A percentile compares a stretch with the other conserved stretches of the same genome.
phyloP scores from a whole-genome alignment of 2,329 filamentous ascomycete genomes.

The Periconia sp. region DNA sequence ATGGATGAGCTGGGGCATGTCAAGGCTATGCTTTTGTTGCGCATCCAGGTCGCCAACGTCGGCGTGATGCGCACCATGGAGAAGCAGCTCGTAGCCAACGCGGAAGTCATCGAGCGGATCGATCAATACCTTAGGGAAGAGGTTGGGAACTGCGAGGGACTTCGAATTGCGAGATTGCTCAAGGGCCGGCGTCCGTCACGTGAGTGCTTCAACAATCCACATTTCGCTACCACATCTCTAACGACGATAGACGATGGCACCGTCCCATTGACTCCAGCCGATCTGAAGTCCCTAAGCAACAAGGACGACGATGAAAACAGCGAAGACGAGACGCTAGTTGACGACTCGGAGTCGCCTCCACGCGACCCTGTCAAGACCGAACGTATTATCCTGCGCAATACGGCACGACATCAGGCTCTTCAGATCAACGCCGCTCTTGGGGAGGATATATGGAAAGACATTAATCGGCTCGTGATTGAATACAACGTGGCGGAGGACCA shows the following conservation, averaged over 20 bases:
- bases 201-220: slow-evolving; percentile 7
- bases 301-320: slow-evolving; percentile 13
- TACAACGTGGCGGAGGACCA: slow-evolving; percentile 17
- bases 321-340: slow-evolving; percentile 14
- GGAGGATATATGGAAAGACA: slow-evolving; percentile 19
- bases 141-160: slow-evolving; percentile 12
- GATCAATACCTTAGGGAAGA: slow-evolving; percentile 14
- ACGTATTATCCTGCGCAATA: slow-evolving; percentile 20
- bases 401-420: slow-evolving; percentile 13
- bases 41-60: slow-evolving; percentile 23
- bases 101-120: slow-evolving; percentile 18
- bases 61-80: slow-evolving; percentile 18
- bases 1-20: slow-evolving; percentile 24
- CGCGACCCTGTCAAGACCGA: slow-evolving; percentile 9
- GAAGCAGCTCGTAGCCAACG: slow-evolving; percentile 17
- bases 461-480: slow-evolving; percentile 17
- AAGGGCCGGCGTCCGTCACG: slow-evolving; percentile 14
- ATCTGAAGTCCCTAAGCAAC: slow-evolving; percentile 8
- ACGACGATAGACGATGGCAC: slow-evolving; percentile 55
- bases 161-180: slow-evolving; percentile 18
- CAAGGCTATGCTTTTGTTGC: slow-evolving; percentile 17
- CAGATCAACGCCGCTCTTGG: slow-evolving; percentile 23
- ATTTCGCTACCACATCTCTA: slow-evolving; percentile 46
- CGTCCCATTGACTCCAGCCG: slow-evolving; percentile 20
- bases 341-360: slow-evolving; percentile 14